Evolutionary conservation across 2,329 filamentous ascomycete species (phyloP).

Genomic region (Aureobasidium sp.): DNA sequence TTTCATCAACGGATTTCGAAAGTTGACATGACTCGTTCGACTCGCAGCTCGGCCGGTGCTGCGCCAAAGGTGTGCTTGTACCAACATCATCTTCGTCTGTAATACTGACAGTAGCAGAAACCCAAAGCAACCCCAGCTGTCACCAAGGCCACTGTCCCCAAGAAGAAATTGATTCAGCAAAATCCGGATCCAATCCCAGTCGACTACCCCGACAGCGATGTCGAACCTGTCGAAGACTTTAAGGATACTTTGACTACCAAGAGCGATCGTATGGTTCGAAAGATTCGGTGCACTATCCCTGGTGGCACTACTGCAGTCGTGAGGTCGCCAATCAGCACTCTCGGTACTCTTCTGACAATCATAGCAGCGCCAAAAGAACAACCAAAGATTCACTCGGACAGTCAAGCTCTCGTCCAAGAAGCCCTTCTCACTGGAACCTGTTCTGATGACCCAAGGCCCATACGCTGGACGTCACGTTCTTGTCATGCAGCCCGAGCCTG

Average conservation of each 20-base stretch:
- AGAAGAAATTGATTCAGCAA: background rate
- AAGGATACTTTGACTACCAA: background rate
- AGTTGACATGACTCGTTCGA: background rate
- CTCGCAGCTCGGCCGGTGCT: background rate
- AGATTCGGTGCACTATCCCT: background rate
- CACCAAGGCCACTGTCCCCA: background rate
- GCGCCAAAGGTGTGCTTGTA: background rate
- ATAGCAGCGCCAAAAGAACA: background rate
- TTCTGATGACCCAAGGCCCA: constrained; percentile 16
- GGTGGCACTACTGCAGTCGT: background rate
- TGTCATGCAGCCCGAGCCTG: constrained; percentile 18
- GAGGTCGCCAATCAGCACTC: background rate
- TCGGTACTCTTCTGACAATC: background rate
- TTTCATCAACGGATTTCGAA: too few relatives aligned
- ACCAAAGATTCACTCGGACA: background rate
- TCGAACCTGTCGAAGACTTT: background rate
- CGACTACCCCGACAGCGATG: background rate
- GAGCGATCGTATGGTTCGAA: background rate
- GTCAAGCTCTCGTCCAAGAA: constrained; percentile 1
- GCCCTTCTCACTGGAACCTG: constrained; percentile 3
- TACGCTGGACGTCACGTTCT: constrained; percentile 18
- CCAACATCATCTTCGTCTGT: background rate
- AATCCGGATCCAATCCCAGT: background rate
- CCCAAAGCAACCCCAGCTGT: background rate
- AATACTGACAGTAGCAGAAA: background rate